A percentile compares a stretch with the other conserved stretches of the same genome.
These are phyloP conservation scores for Gossypium turneri DNA, from an alignment of 345 rosid genomes.

Conservation along the genomic window DNA sequence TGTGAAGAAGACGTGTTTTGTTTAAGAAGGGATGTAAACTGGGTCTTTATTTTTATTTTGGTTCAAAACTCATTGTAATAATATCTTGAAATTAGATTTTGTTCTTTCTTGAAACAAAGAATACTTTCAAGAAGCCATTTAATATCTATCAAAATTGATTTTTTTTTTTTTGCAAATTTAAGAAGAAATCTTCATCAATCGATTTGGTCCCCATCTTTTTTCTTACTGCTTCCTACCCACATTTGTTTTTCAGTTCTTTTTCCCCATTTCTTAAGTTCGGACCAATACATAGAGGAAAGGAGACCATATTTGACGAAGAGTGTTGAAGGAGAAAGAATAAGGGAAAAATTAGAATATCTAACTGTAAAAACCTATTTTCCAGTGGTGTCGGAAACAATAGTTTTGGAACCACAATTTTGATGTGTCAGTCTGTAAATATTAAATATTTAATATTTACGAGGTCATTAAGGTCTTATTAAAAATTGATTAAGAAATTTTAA, in stretches of 20 bases:
- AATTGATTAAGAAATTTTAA: too few relatives aligned
- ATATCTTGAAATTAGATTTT: not conserved
- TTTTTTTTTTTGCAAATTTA: not conserved
- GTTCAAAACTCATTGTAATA: not conserved
- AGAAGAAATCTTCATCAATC: not conserved
- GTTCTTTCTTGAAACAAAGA: not conserved
- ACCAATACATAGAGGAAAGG: not conserved
- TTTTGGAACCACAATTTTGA: too few relatives aligned
- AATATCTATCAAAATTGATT: not conserved
- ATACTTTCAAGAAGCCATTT: not conserved
- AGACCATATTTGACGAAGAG: too few relatives aligned
- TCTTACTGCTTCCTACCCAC: too few relatives aligned
- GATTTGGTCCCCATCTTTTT: not conserved
- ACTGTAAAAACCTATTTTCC: not conserved
- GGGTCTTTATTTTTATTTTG: not conserved
- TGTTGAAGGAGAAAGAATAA: not conserved
- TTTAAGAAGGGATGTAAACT: too few relatives aligned
- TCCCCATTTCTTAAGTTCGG: too few relatives aligned
- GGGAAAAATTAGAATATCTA: constrained; percentile 28
- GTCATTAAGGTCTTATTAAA: too few relatives aligned
- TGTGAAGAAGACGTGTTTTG: not conserved
- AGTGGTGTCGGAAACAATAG: too few relatives aligned
- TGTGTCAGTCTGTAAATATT: too few relatives aligned
- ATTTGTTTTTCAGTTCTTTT: not conserved
- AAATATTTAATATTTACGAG: too few relatives aligned